These are phyloP conservation scores for Fusarium veterinarium DNA, from an alignment of 2,329 filamentous ascomycete species.

Conservation along the genomic window DNA sequence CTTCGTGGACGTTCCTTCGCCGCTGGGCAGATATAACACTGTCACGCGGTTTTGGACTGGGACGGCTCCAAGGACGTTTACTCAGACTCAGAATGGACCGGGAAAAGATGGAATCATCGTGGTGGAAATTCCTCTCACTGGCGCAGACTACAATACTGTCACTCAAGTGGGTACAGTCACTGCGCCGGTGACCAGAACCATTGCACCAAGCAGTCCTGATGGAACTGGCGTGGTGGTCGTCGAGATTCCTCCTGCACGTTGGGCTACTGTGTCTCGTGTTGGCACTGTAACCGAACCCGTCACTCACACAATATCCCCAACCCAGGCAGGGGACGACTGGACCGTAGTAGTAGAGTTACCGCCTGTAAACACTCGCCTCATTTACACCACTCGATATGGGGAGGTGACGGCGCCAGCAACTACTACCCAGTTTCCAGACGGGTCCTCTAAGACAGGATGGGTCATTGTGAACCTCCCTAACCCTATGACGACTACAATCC, in stretches of 20 bases:
- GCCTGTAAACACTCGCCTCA: not conserved
- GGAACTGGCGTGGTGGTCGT: not conserved
- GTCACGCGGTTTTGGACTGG: not conserved
- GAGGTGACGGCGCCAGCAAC: not conserved
- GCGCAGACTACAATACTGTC: not conserved
- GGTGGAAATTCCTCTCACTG: not conserved
- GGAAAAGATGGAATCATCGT: not conserved
- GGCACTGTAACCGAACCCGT: not conserved
- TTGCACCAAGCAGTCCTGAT: not conserved
- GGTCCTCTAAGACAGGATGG: not conserved
- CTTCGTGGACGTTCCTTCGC: not conserved
- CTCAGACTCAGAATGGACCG: not conserved
- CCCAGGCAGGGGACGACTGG: not conserved
- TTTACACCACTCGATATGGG: not conserved
- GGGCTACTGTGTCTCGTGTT: not conserved
- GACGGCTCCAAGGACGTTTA: not conserved
- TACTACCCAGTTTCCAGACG: not conserved
- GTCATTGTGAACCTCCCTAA: not conserved
- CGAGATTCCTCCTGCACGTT: not conserved
- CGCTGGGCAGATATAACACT: not conserved
- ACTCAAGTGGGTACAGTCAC: not conserved
- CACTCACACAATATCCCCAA: not conserved
- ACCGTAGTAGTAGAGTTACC: not conserved
- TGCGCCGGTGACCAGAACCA: not conserved
- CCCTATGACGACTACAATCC: not conserved